Evolutionary conservation across 129 eudicot genomes (phyloP).

Genomic region (Gnaphalium uliginosum): DNA sequence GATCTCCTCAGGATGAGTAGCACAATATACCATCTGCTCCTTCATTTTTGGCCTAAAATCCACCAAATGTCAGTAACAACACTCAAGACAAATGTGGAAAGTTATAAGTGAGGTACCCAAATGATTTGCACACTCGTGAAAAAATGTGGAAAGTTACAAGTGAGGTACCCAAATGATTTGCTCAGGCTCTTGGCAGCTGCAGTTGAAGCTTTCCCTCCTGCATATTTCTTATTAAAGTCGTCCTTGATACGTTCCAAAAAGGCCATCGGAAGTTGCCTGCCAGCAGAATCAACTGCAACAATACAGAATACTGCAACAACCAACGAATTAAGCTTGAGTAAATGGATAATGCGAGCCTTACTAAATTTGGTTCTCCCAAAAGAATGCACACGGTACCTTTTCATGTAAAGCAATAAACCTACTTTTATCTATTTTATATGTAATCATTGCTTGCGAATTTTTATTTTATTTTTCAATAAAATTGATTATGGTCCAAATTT

Average conservation of each 20-base stretch:
- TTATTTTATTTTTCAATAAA: too few relatives aligned
- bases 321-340: not conserved
- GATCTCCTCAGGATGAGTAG: constrained; percentile 72
- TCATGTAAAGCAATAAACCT: too few relatives aligned
- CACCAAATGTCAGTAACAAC: constrained; percentile 18
- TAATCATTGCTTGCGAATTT: not conserved
- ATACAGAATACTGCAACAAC: constrained; percentile 60
- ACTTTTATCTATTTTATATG: not conserved
- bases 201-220: constrained; percentile 65
- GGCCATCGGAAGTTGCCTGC: constrained; percentile 56
- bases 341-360: not conserved
- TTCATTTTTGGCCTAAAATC: constrained; percentile 64
- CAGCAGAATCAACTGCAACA: constrained; percentile 68
- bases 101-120: constrained; percentile 43
- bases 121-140: constrained; percentile 29
- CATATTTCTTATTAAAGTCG: constrained; percentile 57
- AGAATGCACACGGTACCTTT: not conserved
- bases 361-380: not conserved
- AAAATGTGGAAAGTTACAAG: not conserved
- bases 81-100: not conserved
- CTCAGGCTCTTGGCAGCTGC: constrained; percentile 55
- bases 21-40: constrained; percentile 76
- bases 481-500: too few relatives aligned
- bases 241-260: constrained; percentile 66
- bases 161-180: constrained; percentile 61